Evolutionary conservation across 139 green algal genomes (phyloP), one percentile per base, ranked within the genome.

Genomic region (Nannochloris sp.): DNA sequence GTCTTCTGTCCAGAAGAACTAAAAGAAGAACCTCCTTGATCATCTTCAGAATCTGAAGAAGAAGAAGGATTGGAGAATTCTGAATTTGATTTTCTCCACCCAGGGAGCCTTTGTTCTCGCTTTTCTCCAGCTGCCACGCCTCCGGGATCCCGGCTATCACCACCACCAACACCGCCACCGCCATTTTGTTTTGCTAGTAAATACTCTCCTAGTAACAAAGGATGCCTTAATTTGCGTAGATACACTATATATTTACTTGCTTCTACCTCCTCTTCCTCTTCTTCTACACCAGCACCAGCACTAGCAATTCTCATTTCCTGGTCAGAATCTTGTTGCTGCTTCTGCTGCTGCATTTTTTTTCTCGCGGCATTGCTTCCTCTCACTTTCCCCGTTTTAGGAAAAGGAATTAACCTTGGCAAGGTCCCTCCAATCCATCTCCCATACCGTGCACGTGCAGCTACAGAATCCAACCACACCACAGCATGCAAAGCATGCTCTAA

Each of bases 161-260:
- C 9, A 65, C 47, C 27, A 64, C 46, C 53, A 64, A 19, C 57
- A 68, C 70, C 78, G 38, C 44, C 15, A 19, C 19, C 32, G 24
- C 4, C 3, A 4, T 4, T n/a, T 15, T 72, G 78, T 46, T 71
- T 70, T 10, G 67, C 13, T 9, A 73, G 37, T 23, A 92, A 55
- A 38, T 87, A 83, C 14, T 80, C 59, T 0, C 67, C 88, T 57
- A 84, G 70, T 72, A 95, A 75, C 76, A 95, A 73, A 3, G 86
- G 88, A 68, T 95, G 86, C 36, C 78, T 65, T 19, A 90, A 62
- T 14, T 60, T 51, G 4, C 70, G 59, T 10, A 91, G 68, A 10
- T 78, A 60, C 55, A 90, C 70, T n/a, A 62, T 57, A 36, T 70
- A 65, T 39, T 47, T 31, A 2, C 46, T 24, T 10, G 54, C 24